Evolutionary conservation across 2,329 filamentous ascomycete species (phyloP).

Genomic region (Fusarium anthophilum): DNA sequence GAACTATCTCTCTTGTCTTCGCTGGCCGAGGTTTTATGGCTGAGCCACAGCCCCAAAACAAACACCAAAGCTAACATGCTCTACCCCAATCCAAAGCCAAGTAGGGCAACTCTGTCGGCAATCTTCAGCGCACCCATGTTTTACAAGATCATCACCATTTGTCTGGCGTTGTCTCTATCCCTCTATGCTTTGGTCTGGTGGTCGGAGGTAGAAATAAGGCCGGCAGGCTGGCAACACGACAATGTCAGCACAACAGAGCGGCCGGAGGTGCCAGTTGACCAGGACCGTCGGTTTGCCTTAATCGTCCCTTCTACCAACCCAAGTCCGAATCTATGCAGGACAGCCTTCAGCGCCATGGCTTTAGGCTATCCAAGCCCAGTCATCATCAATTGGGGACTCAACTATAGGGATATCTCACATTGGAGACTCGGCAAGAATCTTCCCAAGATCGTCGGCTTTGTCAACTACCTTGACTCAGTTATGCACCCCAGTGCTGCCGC

Average conservation of each 20-base stretch:
- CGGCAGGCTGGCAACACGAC: neutral
- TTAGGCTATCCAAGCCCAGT: slow-evolving; percentile 1
- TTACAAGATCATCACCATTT: neutral
- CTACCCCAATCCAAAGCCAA: neutral
- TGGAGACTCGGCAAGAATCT: neutral
- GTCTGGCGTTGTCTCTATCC: neutral
- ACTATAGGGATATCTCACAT: neutral
- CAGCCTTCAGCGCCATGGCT: neutral
- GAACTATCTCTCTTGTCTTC: neutral
- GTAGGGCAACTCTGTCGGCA: neutral
- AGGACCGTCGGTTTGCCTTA: neutral
- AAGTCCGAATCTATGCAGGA: neutral
- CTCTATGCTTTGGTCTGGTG: neutral
- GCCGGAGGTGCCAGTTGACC: neutral
- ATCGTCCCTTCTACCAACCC: neutral
- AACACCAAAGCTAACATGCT: neutral
- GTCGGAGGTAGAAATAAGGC: neutral
- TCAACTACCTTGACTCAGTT: neutral
- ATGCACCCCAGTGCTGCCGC: slow-evolving; percentile 1
- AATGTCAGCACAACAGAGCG: neutral
- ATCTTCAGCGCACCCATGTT: neutral
- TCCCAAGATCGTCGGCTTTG: neutral
- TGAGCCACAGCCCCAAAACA: neutral
- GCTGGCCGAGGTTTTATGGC: neutral
- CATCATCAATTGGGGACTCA: neutral